Conservation (phyloP, 257 asterid genomes). For the Osmanthus fragrans region DNA sequence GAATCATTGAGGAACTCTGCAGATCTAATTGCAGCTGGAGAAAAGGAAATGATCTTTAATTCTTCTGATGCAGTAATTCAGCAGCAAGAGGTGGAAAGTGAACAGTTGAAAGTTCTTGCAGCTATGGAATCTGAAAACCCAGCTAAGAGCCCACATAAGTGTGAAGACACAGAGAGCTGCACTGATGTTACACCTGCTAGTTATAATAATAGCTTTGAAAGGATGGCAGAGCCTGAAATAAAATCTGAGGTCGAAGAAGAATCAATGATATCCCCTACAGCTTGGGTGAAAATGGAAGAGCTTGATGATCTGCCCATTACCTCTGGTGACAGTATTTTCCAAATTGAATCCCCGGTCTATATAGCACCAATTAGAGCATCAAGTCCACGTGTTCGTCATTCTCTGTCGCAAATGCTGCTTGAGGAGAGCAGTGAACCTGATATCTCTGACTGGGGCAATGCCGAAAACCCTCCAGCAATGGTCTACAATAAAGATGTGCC, state of each 20-base stretch:
- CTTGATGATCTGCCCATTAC: conserved; percentile 51
- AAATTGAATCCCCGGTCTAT: conserved; percentile 42
- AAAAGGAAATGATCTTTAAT: conserved; percentile 38
- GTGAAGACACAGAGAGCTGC: conserved; percentile 45
- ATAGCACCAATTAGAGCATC: conserved; percentile 49
- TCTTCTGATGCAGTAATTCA: conserved; percentile 46
- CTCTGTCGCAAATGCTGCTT: conserved; percentile 97
- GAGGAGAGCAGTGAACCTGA: conserved; percentile 93
- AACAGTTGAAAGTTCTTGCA: conserved; percentile 26
- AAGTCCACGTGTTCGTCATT: conserved; percentile 91
- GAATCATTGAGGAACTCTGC: conserved; percentile 40
- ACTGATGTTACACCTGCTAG: conserved; percentile 29
- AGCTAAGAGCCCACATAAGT: conserved; percentile 40
- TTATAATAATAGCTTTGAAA: conserved; percentile 26
- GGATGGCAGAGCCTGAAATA: conserved; percentile 36
- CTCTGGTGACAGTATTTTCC: conserved; percentile 33
- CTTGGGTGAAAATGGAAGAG: conserved; percentile 94
- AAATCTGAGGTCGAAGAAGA: conserved; percentile 58
- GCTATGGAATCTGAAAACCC: conserved; percentile 29
- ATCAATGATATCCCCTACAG: conserved; percentile 76
- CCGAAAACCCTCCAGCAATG: conserved; percentile 83
- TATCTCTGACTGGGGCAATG: conserved; percentile 83
- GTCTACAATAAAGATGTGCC: conserved; percentile 82
- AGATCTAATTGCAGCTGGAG: conserved; percentile 37
- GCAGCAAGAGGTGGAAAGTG: conserved; percentile 44